These are phyloP conservation scores for Microsporum ferrugineum DNA, from an alignment of 2,329 filamentous ascomycete species.

Conservation along the genomic window DNA sequence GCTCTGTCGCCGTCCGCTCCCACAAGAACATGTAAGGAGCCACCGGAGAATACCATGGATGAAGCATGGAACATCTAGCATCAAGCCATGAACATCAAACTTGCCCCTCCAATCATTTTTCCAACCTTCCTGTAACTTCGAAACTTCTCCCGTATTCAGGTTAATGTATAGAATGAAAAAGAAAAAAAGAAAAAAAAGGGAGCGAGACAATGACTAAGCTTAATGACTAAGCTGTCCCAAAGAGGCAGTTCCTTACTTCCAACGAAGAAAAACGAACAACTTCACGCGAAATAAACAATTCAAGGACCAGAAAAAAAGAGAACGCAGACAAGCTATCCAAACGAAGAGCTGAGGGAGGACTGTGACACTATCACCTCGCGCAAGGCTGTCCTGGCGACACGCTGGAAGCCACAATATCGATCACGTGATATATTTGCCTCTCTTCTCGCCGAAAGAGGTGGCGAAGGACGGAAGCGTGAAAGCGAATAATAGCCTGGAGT, in stretches of 20 bases:
- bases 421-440: background rate
- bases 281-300: too few species aligned
- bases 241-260: background rate
- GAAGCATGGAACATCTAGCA: background rate
- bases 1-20: background rate
- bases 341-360: too few species aligned
- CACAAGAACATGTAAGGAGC: background rate
- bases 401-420: too few species aligned
- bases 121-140: too few species aligned
- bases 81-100: background rate
- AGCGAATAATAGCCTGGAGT: background rate
- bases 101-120: background rate
- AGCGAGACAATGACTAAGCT: background rate
- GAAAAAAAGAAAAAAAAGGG: background rate
- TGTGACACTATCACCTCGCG: too few species aligned
- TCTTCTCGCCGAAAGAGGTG: background rate
- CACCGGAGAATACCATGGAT: background rate
- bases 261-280: background rate
- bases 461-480: background rate
- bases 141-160: too few species aligned
- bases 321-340: background rate
- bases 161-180: too few species aligned
- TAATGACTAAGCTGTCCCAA: background rate
- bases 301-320: background rate
- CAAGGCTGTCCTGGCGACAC: too few species aligned